Conservation (phyloP, 345 rosid genomes). For the Diplotaxis tenuifolia region DNA sequence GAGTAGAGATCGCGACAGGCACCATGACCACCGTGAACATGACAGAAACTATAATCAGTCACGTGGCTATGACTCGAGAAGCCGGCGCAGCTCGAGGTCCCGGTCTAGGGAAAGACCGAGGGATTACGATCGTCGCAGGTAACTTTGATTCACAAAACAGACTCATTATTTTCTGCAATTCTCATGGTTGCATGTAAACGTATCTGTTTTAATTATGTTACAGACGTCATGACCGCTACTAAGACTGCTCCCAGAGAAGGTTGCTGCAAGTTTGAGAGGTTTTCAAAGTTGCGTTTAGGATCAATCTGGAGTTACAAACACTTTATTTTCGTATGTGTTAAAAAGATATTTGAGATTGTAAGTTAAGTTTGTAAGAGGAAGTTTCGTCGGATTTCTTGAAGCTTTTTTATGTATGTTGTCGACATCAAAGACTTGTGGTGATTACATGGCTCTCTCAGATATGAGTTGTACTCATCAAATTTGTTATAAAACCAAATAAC, state of each 20-base stretch:
- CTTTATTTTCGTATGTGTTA: slow-evolving; percentile 13
- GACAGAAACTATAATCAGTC: slow-evolving; percentile 60
- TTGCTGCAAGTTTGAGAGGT: slow-evolving; percentile 5
- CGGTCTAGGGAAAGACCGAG: slow-evolving; percentile 75
- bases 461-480: background rate
- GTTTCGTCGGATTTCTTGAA: background rate
- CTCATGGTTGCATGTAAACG: slow-evolving; percentile 1
- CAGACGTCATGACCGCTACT: slow-evolving; percentile 43
- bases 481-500: background rate
- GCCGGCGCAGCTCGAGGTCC: slow-evolving; percentile 75
- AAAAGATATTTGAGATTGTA: slow-evolving; percentile 6
- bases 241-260: slow-evolving; percentile 10
- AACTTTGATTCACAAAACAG: background rate
- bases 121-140: slow-evolving; percentile 90
- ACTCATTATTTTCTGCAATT: background rate
- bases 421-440: slow-evolving; percentile 11
- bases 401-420: background rate
- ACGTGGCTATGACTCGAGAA: slow-evolving; percentile 82
- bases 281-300: slow-evolving; percentile 28
- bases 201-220: background rate
- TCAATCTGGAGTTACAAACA: slow-evolving; percentile 29
- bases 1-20: slow-evolving; percentile 83
- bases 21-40: slow-evolving; percentile 56
- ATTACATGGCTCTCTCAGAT: background rate
- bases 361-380: slow-evolving; percentile 22